phyloP scores from a whole-genome alignment of 2,329 filamentous ascomycete species.

The Fusarium vanettenii region DNA sequence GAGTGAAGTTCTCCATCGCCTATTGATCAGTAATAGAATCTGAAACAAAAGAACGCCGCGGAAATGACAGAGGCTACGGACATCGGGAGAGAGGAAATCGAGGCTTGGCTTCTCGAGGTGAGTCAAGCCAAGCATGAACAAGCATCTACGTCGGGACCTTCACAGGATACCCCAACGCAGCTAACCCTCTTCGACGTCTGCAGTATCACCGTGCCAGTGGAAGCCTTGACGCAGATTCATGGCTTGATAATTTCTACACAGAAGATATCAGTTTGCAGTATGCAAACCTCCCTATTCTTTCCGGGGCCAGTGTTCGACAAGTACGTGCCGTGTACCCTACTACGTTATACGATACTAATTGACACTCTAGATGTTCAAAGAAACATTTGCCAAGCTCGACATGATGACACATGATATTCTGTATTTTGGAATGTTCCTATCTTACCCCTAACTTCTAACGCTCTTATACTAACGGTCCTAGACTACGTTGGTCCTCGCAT shows the following conservation, averaged over 20 bases:
- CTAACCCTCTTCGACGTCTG: background rate
- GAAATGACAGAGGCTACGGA: background rate
- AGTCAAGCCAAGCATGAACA: background rate
- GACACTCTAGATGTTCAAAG: background rate
- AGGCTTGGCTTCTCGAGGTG: background rate
- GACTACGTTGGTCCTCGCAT: slow-evolving; percentile 8
- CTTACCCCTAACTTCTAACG: background rate
- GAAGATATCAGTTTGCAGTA: background rate
- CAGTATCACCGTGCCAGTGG: slow-evolving; percentile 6
- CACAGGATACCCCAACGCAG: background rate
- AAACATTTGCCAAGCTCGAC: slow-evolving; percentile 5
- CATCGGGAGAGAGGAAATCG: background rate
- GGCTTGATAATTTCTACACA: slow-evolving; percentile 8
- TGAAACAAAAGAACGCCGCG: background rate
- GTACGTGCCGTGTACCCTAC: background rate
- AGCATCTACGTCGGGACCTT: background rate
- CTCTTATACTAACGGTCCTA: background rate
- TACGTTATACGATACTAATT: background rate
- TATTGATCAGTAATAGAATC: background rate
- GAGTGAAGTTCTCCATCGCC: background rate
- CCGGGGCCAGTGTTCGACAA: background rate
- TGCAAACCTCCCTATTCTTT: background rate
- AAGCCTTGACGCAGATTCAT: slow-evolving; percentile 1
- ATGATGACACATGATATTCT: slow-evolving; percentile 5
- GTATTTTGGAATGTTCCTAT: background rate